These are phyloP conservation scores for Saccharomyces hybrid DNA, from an alignment of 1,139 yeast genomes.

Conservation along the genomic window DNA sequence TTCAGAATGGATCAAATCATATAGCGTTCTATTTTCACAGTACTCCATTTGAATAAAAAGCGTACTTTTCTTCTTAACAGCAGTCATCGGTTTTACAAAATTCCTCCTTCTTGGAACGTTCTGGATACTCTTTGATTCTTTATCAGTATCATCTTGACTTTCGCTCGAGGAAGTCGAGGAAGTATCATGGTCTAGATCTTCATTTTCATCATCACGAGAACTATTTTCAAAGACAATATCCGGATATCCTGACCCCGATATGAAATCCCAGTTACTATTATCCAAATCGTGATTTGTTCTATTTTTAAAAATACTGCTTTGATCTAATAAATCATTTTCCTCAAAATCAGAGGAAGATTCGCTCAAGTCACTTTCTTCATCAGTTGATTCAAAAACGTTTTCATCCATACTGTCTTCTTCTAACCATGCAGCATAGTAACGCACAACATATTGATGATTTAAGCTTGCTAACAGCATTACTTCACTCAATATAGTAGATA, in stretches of 20 bases:
- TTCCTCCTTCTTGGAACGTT: constrained; percentile 22
- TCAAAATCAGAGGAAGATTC: constrained; percentile 9
- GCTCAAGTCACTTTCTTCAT: constrained; percentile 22
- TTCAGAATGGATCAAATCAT: constrained; percentile 67
- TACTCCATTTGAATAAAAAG: constrained; percentile 94
- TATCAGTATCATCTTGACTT: constrained; percentile 4
- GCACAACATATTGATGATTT: constrained; percentile 90
- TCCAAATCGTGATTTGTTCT: constrained; percentile 22
- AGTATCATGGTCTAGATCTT: constrained; percentile 2
- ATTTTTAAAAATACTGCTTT: constrained; percentile 25
- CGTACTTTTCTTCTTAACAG: constrained; percentile 39
- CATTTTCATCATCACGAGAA: constrained; percentile 28
- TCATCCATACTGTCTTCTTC: constrained; percentile 62
- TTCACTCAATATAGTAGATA: constrained; percentile 78
- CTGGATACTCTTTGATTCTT: constrained; percentile 2
- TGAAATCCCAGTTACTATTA: constrained; percentile 44
- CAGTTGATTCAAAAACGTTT: constrained; percentile 32
- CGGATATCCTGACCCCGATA: constrained; percentile 56
- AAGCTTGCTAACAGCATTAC: constrained; percentile 86
- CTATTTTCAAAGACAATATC: constrained; percentile 52
- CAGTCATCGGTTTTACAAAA: constrained; percentile 20
- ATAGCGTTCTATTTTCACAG: constrained; percentile 87
- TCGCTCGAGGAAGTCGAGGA: constrained; percentile 4
- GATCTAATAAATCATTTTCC: constrained; percentile 20
- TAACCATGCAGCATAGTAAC: constrained; percentile 96